Percentiles rank a stretch among this genome's conserved stretches.
phyloP scores from a whole-genome alignment of 495 filamentous ascomycete genomes.

The Amphirosellinia nigrospora region DNA sequence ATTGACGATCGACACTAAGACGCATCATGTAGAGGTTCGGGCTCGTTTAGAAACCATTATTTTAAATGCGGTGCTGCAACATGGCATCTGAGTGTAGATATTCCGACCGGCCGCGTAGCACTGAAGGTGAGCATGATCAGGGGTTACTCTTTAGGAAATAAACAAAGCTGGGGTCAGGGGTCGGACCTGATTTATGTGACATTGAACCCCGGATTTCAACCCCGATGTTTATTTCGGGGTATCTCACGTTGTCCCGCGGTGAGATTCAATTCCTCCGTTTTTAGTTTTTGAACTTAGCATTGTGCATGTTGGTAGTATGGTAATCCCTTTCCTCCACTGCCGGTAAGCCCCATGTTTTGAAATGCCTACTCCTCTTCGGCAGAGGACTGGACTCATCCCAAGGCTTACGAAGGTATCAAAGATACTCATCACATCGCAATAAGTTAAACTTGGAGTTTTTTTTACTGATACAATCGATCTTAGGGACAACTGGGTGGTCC shows the following conservation, averaged over 20 bases:
- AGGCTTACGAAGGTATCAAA: too few species aligned
- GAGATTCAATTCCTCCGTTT: background rate
- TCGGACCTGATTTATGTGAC: background rate
- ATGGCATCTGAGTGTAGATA: background rate
- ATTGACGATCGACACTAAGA: background rate
- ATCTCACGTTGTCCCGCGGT: background rate
- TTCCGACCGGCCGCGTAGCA: background rate
- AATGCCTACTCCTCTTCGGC: background rate
- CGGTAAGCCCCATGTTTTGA: background rate
- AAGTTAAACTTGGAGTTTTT: too few species aligned
- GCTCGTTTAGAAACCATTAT: background rate
- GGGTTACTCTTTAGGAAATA: background rate
- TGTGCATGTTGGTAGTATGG: background rate
- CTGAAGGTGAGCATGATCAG: background rate
- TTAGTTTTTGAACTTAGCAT: background rate
- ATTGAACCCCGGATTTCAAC: background rate
- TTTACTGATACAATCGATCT: too few species aligned
- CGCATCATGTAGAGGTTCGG: background rate
- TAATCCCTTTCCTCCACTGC: background rate
- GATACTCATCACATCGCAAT: too few species aligned
- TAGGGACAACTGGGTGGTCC: too few species aligned
- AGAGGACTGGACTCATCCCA: background rate
- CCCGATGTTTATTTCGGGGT: background rate
- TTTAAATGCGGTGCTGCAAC: background rate
- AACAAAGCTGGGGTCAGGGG: background rate